Conservation (phyloP, 306 rosid species). For the Corylus heterophylla region DNA sequence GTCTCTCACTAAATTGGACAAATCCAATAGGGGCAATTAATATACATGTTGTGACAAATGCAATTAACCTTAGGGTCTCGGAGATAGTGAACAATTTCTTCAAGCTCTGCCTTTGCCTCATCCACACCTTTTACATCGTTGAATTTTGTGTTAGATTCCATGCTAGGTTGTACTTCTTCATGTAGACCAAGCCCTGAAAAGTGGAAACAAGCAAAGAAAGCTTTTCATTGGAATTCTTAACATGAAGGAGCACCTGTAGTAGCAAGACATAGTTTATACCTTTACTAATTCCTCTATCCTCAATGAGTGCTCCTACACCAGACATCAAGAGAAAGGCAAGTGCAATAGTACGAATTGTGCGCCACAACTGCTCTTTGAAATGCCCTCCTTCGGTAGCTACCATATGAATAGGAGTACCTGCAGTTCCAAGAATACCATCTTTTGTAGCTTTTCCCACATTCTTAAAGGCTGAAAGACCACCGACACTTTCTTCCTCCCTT, state of each 20-base stretch:
- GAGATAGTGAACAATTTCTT: conserved; percentile 89
- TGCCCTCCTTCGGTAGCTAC: conserved; percentile 61
- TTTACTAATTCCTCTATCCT: conserved; percentile 73
- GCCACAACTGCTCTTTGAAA: conserved; percentile 79
- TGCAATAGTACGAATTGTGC: conserved; percentile 60
- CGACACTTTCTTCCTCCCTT: conserved; percentile 53
- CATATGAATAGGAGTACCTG: conserved; percentile 79
- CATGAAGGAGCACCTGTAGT: conserved; percentile 5
- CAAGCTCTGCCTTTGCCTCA: conserved; percentile 91
- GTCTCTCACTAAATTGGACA: not conserved
- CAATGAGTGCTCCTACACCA: conserved; percentile 78
- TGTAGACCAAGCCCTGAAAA: conserved; percentile 59
- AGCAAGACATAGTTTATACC: conserved; percentile 51
- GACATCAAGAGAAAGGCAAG: conserved; percentile 65
- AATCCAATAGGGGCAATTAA: not conserved
- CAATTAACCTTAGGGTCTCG: conserved; percentile 78
- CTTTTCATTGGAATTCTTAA: conserved; percentile 10
- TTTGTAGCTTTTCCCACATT: conserved; percentile 60
- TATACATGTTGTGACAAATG: not conserved
- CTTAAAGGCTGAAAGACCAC: conserved; percentile 54
- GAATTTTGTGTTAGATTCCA: conserved; percentile 76
- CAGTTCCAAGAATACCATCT: conserved; percentile 73
- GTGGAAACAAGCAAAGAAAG: conserved; percentile 23
- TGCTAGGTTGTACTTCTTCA: conserved; percentile 74
- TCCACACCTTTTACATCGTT: conserved; percentile 85